Base-by-base conservation (phyloP, 2,329 filamentous ascomycete species). In the Colletotrichum lindemuthianum region DNA sequence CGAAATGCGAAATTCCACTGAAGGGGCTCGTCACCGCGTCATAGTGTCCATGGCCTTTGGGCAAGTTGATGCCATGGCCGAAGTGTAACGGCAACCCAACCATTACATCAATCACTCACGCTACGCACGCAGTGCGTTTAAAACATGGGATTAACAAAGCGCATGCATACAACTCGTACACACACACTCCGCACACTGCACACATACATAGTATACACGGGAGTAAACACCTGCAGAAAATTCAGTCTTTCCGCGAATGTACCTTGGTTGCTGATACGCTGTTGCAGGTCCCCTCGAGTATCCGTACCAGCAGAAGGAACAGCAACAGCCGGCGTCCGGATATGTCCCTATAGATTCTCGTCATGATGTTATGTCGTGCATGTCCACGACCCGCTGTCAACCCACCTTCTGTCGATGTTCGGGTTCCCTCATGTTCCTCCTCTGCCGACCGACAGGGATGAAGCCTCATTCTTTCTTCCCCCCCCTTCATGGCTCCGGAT, bases 401-500 rank as follows among this genome's bases (percentile, higher is more conserved):
- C 34, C 59, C 63, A 63, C 63, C 37, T 13, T 65, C 51, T 63
- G 59, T 57, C 45, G 51, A 63, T 57, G 52, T 57, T 65, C 63
- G 63, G 48, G 40, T 61, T 34, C 16, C n/a, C 15, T 63, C 59
- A 41, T 47, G 39, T 47, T 41, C 16, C 13, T 41, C 33, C 40
- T 40, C 51, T 24, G 40, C 45, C 12, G 13, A 24, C 53, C 45
- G 39, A 53, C 51, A 65, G 40, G 51, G 58, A 57, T 41, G 8
- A 13, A 33, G 51, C 33, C 58, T 52, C 15, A 12, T n/a, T 24
- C 15, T 55, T 61, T 39, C 39, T 44, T 63, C 41, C 52, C 51
- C 33, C 36, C 41, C 15, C 32, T 37, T 24, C 24, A 1, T 24
- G 24, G 24, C 48, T 45, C 9, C 24, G 24, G 45, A 54, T 54